Conservation (phyloP, 306 rosid genomes). For the Trifolium dubium region DNA sequence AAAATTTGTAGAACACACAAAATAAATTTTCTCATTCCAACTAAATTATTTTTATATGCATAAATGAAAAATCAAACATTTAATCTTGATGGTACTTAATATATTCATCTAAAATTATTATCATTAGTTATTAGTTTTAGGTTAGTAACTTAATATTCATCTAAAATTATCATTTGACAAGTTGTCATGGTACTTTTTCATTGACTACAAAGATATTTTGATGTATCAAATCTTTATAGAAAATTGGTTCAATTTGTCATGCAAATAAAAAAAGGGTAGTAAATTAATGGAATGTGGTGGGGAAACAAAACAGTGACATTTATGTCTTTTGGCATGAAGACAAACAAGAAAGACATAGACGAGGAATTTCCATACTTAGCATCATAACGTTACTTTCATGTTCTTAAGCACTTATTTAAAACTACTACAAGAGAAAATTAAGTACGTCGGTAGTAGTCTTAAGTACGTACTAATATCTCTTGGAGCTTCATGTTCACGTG, state of each 20-base stretch:
- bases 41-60: too few relatives aligned
- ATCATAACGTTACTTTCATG: conserved; percentile 34
- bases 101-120: too few relatives aligned
- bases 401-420: conserved; percentile 12
- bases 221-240: conserved; percentile 47
- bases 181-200: conserved; percentile 33
- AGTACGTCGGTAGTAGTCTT: background rate
- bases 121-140: background rate
- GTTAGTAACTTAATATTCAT: conserved; percentile 6
- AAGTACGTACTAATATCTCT: too few relatives aligned
- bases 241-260: conserved; percentile 43
- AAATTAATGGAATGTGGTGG: conserved; percentile 31
- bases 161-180: conserved; percentile 26
- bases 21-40: too few relatives aligned
- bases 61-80: too few relatives aligned
- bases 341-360: conserved; percentile 38
- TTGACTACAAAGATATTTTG: conserved; percentile 40
- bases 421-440: background rate
- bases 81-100: too few relatives aligned
- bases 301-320: conserved; percentile 31
- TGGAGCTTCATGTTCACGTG: too few relatives aligned
- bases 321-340: conserved; percentile 40
- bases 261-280: conserved; percentile 36
- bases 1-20: too few relatives aligned
- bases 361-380: conserved; percentile 22